Evolutionary conservation across 495 filamentous ascomycete genomes (phyloP).

Genomic region (Entonaema liquescens): DNA sequence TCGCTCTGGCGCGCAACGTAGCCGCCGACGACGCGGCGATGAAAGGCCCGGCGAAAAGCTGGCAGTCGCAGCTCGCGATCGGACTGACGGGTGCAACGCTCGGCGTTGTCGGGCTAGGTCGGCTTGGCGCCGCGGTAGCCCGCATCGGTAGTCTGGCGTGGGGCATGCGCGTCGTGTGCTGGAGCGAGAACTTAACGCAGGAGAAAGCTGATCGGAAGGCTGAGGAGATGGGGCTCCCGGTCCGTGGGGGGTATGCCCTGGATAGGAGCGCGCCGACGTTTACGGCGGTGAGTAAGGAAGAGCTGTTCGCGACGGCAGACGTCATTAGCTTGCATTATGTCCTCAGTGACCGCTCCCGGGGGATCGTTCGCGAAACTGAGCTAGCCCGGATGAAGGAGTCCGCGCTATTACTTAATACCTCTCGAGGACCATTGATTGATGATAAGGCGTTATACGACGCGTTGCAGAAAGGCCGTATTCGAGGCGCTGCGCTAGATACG

Average conservation of each 20-base stretch:
- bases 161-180: conserved; percentile 71
- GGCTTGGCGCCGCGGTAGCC: conserved; percentile 66
- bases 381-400: conserved; percentile 65
- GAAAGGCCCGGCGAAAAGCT: conserved; percentile 56
- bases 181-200: conserved; percentile 73
- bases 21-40: conserved; percentile 66
- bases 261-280: conserved; percentile 49
- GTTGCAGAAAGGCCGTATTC: conserved; percentile 62
- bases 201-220: conserved; percentile 67
- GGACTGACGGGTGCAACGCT: conserved; percentile 67
- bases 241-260: conserved; percentile 48
- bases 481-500: conserved; percentile 71
- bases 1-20: conserved; percentile 64
- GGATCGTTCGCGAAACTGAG: conserved; percentile 65
- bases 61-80: conserved; percentile 66
- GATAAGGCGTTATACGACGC: conserved; percentile 64
- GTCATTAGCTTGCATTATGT: conserved; percentile 73
- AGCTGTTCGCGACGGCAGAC: conserved; percentile 69
- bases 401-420: conserved; percentile 72
- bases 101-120: conserved; percentile 68
- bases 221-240: conserved; percentile 58
- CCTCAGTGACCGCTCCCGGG: conserved; percentile 64
- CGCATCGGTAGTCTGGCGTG: conserved; percentile 67
- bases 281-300: conserved; percentile 61
- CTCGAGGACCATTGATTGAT: conserved; percentile 69